phyloP scores from a whole-genome alignment of 2,329 filamentous ascomycete species.

The Fusarium longipes region DNA sequence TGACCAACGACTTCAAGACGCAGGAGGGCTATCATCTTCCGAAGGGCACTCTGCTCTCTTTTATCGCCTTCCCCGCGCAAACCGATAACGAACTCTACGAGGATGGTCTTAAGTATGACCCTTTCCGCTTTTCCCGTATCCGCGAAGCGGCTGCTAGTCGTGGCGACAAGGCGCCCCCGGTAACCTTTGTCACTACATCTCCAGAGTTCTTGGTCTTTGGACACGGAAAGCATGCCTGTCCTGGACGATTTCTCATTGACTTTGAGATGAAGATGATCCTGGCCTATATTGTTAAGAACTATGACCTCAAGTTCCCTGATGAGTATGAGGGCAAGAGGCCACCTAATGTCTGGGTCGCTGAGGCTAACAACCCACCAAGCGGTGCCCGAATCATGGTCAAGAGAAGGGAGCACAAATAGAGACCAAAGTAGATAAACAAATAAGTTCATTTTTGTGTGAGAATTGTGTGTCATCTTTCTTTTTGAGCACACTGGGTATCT shows the following conservation, averaged over 20 bases:
- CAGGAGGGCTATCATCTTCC: constrained; percentile 49
- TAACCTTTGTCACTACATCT: constrained; percentile 36
- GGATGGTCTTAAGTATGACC: constrained; percentile 54
- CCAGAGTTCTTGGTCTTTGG: constrained; percentile 50
- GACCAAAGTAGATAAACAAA: too few species aligned
- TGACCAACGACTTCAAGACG: constrained; percentile 46
- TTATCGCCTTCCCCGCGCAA: constrained; percentile 48
- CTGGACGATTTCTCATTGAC: constrained; percentile 47
- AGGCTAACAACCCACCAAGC: constrained; percentile 33
- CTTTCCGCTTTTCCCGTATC: constrained; percentile 55
- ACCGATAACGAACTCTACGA: constrained; percentile 48
- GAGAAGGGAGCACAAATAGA: constrained; percentile 21
- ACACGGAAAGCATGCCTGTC: constrained; percentile 51
- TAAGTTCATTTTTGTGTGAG: neutral
- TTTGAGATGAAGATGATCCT: constrained; percentile 51
- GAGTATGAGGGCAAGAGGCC: constrained; percentile 38
- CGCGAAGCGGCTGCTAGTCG: constrained; percentile 45
- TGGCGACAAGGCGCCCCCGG: constrained; percentile 20
- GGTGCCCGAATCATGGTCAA: constrained; percentile 35
- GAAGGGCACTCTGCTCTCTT: constrained; percentile 49
- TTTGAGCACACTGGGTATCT: neutral
- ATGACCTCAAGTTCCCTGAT: constrained; percentile 36
- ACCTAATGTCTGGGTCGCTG: constrained; percentile 36
- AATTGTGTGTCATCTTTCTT: neutral
- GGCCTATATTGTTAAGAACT: constrained; percentile 37